Base-by-base conservation (phyloP, 2,329 filamentous ascomycete species). In the Didymella pomorum region DNA sequence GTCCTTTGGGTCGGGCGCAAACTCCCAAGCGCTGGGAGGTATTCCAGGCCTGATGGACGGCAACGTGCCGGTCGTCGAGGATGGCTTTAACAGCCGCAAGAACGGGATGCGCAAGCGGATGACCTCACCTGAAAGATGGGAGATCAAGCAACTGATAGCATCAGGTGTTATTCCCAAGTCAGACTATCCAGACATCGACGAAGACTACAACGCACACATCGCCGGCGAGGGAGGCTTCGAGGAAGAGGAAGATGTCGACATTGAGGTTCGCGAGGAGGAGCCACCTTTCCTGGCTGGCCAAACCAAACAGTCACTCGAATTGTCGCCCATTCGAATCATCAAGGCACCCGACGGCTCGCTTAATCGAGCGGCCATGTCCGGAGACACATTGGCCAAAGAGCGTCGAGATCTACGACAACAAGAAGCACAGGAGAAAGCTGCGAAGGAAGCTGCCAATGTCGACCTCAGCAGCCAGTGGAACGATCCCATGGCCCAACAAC, bases 331-430 rank as follows among this genome's bases (percentile, higher is more conserved):
- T 61, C 86, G 96, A 64, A 93, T 99, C 21, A 92, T 99, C 68
- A 98, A 98, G 78, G 95, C 95, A 1, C 96, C 95, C 0, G 95
- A 99, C 77, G 95, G 95, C n/a, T 98, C 94, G 4, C 88, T 99
- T 78, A 99, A 99, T 74, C 86, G 95, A 71, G 92, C 96, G 46
- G 96, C 96, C 16, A 97, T 98, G 91, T 89, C 93, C 9, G 94
- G 95, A 43, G 93, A 94, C 16, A 85, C 88, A 4, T 79, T 99
- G 14, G 91, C 94, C 4, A 96, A 95, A 74, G 95, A 99, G 73
- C 85, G 95, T 51, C 89, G 92, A 73, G 95, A 99, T 60, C 70
- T 97, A 66, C 88, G 92, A 60, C 92, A 97, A 70, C 90, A 96
- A 73, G 94, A 99, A 78, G 88, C 87, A 0, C 90, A 96, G 59